Conservation (phyloP, 1,284 basidiomycete species). For the Prillingera fragicola region DNA sequence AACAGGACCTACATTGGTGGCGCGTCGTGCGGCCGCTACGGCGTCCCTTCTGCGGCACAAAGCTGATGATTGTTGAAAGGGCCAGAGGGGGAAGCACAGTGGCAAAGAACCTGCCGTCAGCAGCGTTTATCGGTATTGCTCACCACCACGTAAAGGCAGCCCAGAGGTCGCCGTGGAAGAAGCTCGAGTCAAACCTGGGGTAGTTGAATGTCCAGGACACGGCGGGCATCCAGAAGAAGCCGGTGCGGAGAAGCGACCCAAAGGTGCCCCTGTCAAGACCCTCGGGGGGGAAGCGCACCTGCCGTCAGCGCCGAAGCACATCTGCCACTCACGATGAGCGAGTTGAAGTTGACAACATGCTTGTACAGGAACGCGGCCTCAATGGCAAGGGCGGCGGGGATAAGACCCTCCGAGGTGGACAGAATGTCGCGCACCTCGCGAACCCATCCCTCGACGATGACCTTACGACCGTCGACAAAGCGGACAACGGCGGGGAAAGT, state of each 20-base stretch:
- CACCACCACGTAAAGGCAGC: conserved; percentile 43
- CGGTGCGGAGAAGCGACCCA: conserved; percentile 26
- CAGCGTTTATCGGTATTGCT: conserved; percentile 8
- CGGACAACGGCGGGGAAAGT: conserved; percentile 12
- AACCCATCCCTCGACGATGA: background rate
- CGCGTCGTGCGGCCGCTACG: conserved; percentile 24
- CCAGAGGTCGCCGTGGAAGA: conserved; percentile 26
- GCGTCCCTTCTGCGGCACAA: conserved; percentile 34
- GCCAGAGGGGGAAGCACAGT: conserved; percentile 42
- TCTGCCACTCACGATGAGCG: conserved; percentile 23
- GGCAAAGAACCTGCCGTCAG: conserved; percentile 29
- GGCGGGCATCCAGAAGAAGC: conserved; percentile 42
- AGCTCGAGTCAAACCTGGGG: conserved; percentile 30
- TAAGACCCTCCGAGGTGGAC: conserved; percentile 30
- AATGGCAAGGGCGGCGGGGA: conserved; percentile 25
- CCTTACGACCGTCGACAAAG: conserved; percentile 22
- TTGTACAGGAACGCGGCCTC: conserved; percentile 34
- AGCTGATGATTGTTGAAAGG: conserved; percentile 38
- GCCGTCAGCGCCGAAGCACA: no score
- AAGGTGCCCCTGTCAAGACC: conserved; percentile 26
- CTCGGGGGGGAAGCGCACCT: conserved; percentile 36
- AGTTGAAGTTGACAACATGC: conserved; percentile 36
- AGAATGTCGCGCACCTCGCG: conserved; percentile 23
- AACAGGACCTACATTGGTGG: conserved; percentile 24
- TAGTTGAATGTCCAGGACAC: conserved; percentile 25